A percentile compares a stretch with the other conserved stretches of the same genome.
Evolutionary conservation across 192 early-diverging fungal species (phyloP).

Genomic region (Gaertneriomyces sp.): DNA sequence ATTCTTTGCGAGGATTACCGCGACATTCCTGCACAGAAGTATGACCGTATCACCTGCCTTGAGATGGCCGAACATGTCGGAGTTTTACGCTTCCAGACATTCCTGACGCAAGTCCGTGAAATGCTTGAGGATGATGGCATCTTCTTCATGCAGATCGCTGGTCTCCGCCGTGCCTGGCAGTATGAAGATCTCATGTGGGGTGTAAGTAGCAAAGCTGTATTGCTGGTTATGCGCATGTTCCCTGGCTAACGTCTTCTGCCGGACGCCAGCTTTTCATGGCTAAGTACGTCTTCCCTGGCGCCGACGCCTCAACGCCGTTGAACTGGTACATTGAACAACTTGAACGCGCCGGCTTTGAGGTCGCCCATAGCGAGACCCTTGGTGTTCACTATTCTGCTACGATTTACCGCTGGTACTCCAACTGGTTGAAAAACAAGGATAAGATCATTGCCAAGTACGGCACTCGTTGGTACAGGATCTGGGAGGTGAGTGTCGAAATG

Average conservation of each 20-base stretch:
- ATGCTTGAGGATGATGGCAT: slow-evolving; percentile 97
- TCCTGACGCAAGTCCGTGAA: slow-evolving; percentile 86
- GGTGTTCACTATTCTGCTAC: slow-evolving; percentile 98
- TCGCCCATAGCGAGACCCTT: slow-evolving; percentile 81
- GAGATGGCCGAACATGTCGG: slow-evolving; percentile 99
- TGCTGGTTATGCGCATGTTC: background rate
- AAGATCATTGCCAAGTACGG: slow-evolving; percentile 79
- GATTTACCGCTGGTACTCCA: slow-evolving; percentile 92
- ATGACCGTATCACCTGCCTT: slow-evolving; percentile 94
- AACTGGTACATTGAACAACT: slow-evolving; percentile 94
- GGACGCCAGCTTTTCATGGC: slow-evolving; percentile 82
- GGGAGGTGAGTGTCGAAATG: slow-evolving; percentile 63
- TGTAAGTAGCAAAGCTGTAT: slow-evolving; percentile 19
- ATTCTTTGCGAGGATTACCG: slow-evolving; percentile 97
- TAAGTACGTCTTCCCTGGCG: slow-evolving; percentile 97
- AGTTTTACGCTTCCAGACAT: slow-evolving; percentile 80
- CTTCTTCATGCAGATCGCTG: slow-evolving; percentile 98
- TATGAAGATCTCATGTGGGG: slow-evolving; percentile 86
- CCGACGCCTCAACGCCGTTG: slow-evolving; percentile 93
- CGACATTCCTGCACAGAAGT: slow-evolving; percentile 91
- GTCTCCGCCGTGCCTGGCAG: slow-evolving; percentile 79
- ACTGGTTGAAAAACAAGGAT: slow-evolving; percentile 95
- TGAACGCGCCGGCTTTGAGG: slow-evolving; percentile 91
- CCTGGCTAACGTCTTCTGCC: background rate
- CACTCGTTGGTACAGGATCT: slow-evolving; percentile 86